A percentile compares a stretch with the other conserved stretches of the same genome.
phyloP scores from a whole-genome alignment of 805 yeast genomes.

The Sugiyamaella smithiae region DNA sequence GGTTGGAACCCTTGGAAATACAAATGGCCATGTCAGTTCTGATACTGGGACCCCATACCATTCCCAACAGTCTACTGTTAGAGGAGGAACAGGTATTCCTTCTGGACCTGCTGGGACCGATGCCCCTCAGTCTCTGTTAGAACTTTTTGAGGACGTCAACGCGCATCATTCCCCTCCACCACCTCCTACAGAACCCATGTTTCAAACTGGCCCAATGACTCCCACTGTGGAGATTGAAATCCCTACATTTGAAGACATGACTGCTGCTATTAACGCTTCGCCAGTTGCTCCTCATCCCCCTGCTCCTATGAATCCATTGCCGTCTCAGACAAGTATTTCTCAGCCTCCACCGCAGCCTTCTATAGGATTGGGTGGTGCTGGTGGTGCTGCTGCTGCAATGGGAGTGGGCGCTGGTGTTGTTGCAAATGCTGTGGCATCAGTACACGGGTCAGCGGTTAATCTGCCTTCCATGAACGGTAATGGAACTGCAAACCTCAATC shows the following conservation, averaged over 20 bases:
- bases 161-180: conserved; percentile 5
- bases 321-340: neutral
- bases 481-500: neutral
- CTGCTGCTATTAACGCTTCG: conserved; percentile 18
- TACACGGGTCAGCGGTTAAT: too few species aligned
- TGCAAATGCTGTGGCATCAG: neutral
- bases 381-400: neutral
- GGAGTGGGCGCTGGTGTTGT: neutral
- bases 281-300: neutral
- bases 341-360: neutral
- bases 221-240: conserved; percentile 30
- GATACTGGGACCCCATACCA: conserved; percentile 3
- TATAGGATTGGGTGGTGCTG: neutral
- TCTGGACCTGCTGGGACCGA: conserved; percentile 34
- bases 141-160: conserved; percentile 56
- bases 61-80: conserved; percentile 9
- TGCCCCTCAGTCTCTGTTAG: conserved; percentile 70
- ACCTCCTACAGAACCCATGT: conserved; percentile 13
- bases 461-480: neutral
- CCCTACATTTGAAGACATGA: conserved; percentile 29
- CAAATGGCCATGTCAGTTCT: neutral
- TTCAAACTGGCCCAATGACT: conserved; percentile 8
- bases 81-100: conserved; percentile 1
- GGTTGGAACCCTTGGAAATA: neutral
- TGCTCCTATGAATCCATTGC: neutral